These are phyloP conservation scores for Hapsidospora chrysogenum DNA, from an alignment of 495 filamentous ascomycete genomes.

Conservation along the genomic window DNA sequence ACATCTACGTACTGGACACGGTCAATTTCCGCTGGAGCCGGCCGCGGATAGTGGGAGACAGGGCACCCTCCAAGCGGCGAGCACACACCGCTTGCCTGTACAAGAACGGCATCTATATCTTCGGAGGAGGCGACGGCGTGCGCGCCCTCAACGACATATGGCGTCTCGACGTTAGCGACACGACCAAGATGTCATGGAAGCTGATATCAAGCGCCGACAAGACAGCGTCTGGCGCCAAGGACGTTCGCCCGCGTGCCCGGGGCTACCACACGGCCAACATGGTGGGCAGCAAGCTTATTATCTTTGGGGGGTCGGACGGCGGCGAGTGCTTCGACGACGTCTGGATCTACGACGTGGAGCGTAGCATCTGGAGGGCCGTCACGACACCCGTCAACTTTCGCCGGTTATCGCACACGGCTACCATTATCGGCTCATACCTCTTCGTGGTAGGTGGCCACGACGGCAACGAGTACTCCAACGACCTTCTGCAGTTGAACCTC, in stretches of 20 bases:
- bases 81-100: conserved; percentile 51
- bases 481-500: conserved; percentile 46
- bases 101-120: conserved; percentile 49
- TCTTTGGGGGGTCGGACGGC: conserved; percentile 48
- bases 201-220: conserved; percentile 28
- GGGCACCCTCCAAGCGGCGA: conserved; percentile 34
- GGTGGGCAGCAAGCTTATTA: conserved; percentile 49
- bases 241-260: conserved; percentile 35
- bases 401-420: conserved; percentile 44
- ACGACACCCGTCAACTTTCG: conserved; percentile 35
- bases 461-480: conserved; percentile 47
- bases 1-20: conserved; percentile 51
- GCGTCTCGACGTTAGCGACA: conserved; percentile 45
- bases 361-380: conserved; percentile 34
- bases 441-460: conserved; percentile 53
- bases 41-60: conserved; percentile 34
- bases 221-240: conserved; percentile 8
- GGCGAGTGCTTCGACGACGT: conserved; percentile 52
- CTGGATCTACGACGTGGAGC: conserved; percentile 50
- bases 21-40: conserved; percentile 42
- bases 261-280: conserved; percentile 56
- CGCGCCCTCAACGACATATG: conserved; percentile 50
- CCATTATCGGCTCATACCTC: conserved; percentile 47
- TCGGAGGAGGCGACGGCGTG: conserved; percentile 49
- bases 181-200: conserved; percentile 45